Conservation (phyloP, 139 green algal genomes). For the Coelastrella sp. region DNA sequence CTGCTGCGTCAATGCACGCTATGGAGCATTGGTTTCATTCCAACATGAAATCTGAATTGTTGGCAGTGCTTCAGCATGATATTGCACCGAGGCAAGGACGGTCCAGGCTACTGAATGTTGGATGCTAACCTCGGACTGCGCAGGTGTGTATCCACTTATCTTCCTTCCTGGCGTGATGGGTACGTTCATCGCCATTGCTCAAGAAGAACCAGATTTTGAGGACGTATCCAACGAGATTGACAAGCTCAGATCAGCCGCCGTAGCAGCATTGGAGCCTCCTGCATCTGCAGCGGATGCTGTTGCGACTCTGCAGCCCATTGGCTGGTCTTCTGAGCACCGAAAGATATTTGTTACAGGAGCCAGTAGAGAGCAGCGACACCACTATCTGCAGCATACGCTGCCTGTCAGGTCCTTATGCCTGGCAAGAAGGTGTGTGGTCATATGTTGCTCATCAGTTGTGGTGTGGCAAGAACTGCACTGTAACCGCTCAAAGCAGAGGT, state of each 20-base stretch:
- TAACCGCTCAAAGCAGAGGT: too few relatives aligned
- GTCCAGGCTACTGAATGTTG: too few relatives aligned
- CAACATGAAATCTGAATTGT: too few relatives aligned
- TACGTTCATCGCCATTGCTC: slow-evolving; percentile 26
- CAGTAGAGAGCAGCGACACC: slow-evolving; percentile 2
- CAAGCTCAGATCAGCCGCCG: not conserved
- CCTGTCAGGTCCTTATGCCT: not conserved
- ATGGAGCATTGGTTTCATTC: too few relatives aligned
- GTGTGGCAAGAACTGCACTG: too few relatives aligned
- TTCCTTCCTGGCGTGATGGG: slow-evolving; percentile 11
- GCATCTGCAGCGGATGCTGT: too few relatives aligned
- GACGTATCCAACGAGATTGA: not conserved
- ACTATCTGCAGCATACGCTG: not conserved
- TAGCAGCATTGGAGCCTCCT: not conserved
- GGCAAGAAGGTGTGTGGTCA: slow-evolving; percentile 16
- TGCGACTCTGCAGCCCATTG: not conserved
- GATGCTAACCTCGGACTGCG: too few relatives aligned
- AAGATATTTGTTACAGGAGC: slow-evolving; percentile 3
- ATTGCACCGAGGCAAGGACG: too few relatives aligned
- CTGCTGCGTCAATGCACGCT: too few relatives aligned
- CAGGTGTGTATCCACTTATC: slow-evolving; percentile 25
- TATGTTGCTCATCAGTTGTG: too few relatives aligned
- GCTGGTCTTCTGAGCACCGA: not conserved
- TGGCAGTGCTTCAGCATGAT: too few relatives aligned
- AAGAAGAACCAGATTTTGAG: not conserved